Evolutionary conservation across 2,329 filamentous ascomycete genomes (phyloP).

Genomic region (Fonsecaea monophora): DNA sequence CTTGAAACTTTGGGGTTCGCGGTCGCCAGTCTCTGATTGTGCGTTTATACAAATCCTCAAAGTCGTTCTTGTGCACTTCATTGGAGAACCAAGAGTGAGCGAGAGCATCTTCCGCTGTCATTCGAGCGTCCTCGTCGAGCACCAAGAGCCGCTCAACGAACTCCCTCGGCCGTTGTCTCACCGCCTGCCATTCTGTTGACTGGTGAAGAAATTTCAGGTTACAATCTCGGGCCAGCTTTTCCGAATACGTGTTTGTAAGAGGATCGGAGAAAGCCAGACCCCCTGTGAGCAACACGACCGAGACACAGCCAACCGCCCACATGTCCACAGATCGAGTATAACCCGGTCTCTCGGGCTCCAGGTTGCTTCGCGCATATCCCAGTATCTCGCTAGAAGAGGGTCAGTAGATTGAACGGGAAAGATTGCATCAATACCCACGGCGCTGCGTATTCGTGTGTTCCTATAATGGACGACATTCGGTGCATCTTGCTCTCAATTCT

Average conservation of each 20-base stretch:
- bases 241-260: slow-evolving; percentile 42
- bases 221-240: slow-evolving; percentile 46
- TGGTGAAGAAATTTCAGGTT: slow-evolving; percentile 55
- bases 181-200: slow-evolving; percentile 51
- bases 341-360: slow-evolving; percentile 20
- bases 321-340: slow-evolving; percentile 67
- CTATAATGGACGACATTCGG: slow-evolving; percentile 62
- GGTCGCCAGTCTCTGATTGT: slow-evolving; percentile 60
- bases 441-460: slow-evolving; percentile 64
- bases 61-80: slow-evolving; percentile 53
- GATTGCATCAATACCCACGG: slow-evolving; percentile 56
- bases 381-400: slow-evolving; percentile 35
- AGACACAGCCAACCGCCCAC: slow-evolving; percentile 67
- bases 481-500: slow-evolving; percentile 41
- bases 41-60: slow-evolving; percentile 58
- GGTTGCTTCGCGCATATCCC: slow-evolving; percentile 39
- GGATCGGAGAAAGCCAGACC: slow-evolving; percentile 55
- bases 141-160: slow-evolving; percentile 62
- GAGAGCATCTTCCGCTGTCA: slow-evolving; percentile 62
- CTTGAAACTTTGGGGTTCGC: slow-evolving; percentile 36
- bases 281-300: slow-evolving; percentile 60
- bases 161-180: slow-evolving; percentile 56
- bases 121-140: slow-evolving; percentile 56
- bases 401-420: slow-evolving; percentile 13
- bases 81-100: slow-evolving; percentile 64